Percentiles rank a stretch among this genome's conserved stretches.
Evolutionary conservation across 2,329 filamentous ascomycete genomes (phyloP).

Genomic region (Aspergillus quadricinctus): DNA sequence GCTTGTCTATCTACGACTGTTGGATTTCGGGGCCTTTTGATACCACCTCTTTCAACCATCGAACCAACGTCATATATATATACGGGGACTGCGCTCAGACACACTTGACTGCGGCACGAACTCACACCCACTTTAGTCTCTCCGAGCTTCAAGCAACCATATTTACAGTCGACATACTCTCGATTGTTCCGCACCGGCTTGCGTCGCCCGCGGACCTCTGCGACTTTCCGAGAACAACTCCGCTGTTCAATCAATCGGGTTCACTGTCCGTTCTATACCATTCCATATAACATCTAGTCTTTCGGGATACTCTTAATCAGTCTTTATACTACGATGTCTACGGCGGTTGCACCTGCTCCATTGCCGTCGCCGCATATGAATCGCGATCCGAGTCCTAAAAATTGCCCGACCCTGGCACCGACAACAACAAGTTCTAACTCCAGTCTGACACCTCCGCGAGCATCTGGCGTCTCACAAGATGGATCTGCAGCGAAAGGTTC

Average conservation of each 20-base stretch:
- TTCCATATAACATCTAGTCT: background rate
- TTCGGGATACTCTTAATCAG: background rate
- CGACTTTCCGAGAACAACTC: background rate
- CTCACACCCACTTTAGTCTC: background rate
- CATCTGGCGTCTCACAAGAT: constrained; percentile 31
- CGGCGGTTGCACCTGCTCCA: constrained; percentile 45
- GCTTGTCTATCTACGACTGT: background rate
- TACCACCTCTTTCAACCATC: background rate
- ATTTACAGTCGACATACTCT: background rate
- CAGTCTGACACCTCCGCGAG: constrained; percentile 31
- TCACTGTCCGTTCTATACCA: background rate
- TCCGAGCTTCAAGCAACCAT: background rate
- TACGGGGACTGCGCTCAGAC: background rate
- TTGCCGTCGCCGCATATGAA: constrained; percentile 42
- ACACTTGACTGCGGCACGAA: background rate
- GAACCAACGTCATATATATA: background rate
- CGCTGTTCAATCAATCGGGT: background rate
- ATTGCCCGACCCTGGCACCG: constrained; percentile 40
- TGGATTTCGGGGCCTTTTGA: background rate
- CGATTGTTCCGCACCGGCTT: background rate
- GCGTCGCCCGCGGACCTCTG: background rate
- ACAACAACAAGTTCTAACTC: constrained; percentile 29
- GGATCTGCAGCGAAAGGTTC: constrained; percentile 28
- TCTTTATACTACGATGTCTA: constrained; percentile 38
- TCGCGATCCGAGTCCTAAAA: constrained; percentile 43